phyloP scores from a whole-genome alignment of 495 filamentous ascomycete genomes.

The Penicillium crystallinum region DNA sequence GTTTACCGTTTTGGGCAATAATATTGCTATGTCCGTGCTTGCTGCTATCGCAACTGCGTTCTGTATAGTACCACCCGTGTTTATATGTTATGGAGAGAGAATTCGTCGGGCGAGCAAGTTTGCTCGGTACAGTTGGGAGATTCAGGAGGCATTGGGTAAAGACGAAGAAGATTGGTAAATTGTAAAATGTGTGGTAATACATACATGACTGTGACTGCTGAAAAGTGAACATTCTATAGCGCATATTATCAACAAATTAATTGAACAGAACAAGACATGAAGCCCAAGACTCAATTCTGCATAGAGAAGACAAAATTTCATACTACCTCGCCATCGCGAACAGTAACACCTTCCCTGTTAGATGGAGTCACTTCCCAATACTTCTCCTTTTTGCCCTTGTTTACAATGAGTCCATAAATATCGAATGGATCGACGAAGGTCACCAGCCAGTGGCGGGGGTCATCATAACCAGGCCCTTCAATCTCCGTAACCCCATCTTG shows the following conservation, averaged over 20 bases:
- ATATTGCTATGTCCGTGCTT: slow-evolving; percentile 41
- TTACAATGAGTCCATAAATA: slow-evolving; percentile 50
- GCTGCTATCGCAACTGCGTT: slow-evolving; percentile 41
- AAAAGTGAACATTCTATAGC: neutral
- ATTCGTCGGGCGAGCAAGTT: slow-evolving; percentile 44
- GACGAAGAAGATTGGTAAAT: slow-evolving; percentile 19
- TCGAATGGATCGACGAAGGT: slow-evolving; percentile 68
- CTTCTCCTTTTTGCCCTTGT: slow-evolving; percentile 42
- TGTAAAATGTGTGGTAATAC: neutral
- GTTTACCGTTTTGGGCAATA: slow-evolving; percentile 39
- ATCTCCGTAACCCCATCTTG: slow-evolving; percentile 62
- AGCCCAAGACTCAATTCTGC: neutral
- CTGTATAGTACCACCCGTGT: slow-evolving; percentile 39
- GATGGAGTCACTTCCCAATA: slow-evolving; percentile 51
- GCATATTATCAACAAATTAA: neutral
- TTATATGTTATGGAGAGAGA: slow-evolving; percentile 37
- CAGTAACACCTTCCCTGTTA: neutral
- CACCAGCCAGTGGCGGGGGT: slow-evolving; percentile 45
- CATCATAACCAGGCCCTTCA: slow-evolving; percentile 57
- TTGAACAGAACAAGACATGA: neutral
- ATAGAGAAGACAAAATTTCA: neutral
- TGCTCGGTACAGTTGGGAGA: slow-evolving; percentile 40
- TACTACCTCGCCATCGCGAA: neutral
- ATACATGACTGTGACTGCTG: neutral
- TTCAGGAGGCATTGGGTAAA: slow-evolving; percentile 30